Evolutionary conservation across 345 rosid genomes (phyloP), one percentile per base, ranked within the genome.

Genomic region (Mallotus nudiflorus): DNA sequence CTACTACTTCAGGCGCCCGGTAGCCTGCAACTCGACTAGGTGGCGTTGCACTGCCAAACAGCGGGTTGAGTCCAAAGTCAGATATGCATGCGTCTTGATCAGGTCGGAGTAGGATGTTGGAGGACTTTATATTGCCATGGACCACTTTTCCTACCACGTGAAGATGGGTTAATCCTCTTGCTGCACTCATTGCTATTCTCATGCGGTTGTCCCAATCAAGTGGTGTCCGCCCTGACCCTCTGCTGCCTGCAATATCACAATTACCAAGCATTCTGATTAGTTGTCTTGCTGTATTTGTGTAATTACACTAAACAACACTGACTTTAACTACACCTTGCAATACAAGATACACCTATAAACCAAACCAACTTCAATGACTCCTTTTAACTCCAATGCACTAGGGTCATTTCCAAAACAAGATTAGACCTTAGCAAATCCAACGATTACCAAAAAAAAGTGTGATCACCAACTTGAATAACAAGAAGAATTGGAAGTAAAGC

Each of bases 121-220:
- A 94, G 31, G 98, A 86, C 81, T 94, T 94, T 63, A 94, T 83
- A 81, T 94, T 94, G 50, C 98, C 98, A 20, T 94, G 98, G 68
- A 88, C 85, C 53, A 94, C 79, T 66, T 84, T 90, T 12, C 88
- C 87, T 6, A 81, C 72, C 33, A 77, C 83, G 27, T 94, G 98
- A 65, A 94, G 97, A 82, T 89, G 82, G 0, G 93, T 84, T 9
- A 92, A 63, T 28, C 97, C 98, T 78, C 93, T 77, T 0, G 92
- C 98, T 0, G 96, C 73, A 19, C 89, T 86, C 40, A 81, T 53
- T 4, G 97, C 97, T 33, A 91, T 84, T 76, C 82, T 88, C 87
- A 90, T 86, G 39, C 98, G 79, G 77, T 73, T 88, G 73, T 92
- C 96, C 98, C 98, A 94, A 80, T 92, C 97, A 19, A 94, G 79